Base-by-base conservation (phyloP, 73 alveolate genomes). In the Paraurostyla sp. region DNA sequence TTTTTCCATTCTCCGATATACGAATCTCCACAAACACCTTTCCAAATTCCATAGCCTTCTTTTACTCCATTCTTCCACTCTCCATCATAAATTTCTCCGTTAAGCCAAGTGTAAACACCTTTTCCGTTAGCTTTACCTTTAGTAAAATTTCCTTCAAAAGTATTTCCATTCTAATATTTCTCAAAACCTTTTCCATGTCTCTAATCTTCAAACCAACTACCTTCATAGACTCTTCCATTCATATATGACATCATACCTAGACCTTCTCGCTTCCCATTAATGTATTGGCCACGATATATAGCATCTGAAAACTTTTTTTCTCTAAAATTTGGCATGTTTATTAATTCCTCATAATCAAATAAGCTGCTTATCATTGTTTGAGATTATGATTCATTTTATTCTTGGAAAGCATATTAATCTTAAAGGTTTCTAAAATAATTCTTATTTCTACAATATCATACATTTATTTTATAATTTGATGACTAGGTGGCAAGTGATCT, bases 1-100 rank as follows among this genome's bases (percentile, higher is more conserved):
- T n/a, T n/a, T n/a, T n/a, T 90, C 84, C 86, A 90, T 36, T 83
- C 71, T 7, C 95, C 93, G 9, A 35, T 69, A 38, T 90, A 90
- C 45, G 71, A 42, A 54, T 83, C 93, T 0, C 93, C 93, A 51
- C 71, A 63, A 48, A 27, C 57, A 52, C 83, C 82, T 71, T 68
- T 83, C 83, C 89, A 90, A n/a, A 50, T 56, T 35, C 93, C 95
- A 78, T 78, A 40, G 83, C 98, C 98, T 87, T 95, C 98, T 81
- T 95, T 95, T 76, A 80, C 49, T 87, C 96, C 98, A 58, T 93
- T 93, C 45, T 89, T 83, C 98, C 98, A 95, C 51, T 90, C 90
- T 4, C 98, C 98, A 57, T 95, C 98, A 76, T 93, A 93, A 48
- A 85, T 82, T 85, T 95, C 96, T 35, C 97, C 97, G 85, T 93